Conservation (phyloP, 2,329 filamentous ascomycete genomes). For the Botrytis byssoidea region DNA sequence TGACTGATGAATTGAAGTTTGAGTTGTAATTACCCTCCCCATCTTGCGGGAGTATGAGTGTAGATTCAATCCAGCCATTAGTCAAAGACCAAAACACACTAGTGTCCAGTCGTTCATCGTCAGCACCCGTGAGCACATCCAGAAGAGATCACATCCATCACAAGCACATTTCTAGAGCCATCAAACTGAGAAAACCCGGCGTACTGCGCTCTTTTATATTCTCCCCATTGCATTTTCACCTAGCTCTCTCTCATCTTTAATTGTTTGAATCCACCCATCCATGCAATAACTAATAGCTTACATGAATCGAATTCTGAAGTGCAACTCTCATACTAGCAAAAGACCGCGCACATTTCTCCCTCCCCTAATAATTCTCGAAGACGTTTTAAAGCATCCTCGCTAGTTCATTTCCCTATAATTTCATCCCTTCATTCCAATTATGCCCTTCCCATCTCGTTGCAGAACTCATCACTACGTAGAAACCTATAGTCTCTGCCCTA, state of each 20-base stretch:
- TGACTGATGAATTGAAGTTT: background rate
- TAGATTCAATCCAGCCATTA: background rate
- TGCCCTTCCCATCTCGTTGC: constrained; percentile 6
- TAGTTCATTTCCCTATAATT: background rate
- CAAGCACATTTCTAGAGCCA: background rate
- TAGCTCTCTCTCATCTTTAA: constrained; percentile 9
- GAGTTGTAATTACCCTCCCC: no score
- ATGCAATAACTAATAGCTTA: constrained; percentile 19
- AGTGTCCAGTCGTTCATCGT: background rate
- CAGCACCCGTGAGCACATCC: background rate
- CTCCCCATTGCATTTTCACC: constrained; percentile 5
- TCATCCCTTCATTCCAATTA: constrained; percentile 1
- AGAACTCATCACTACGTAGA: constrained; percentile 14
- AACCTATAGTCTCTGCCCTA: background rate
- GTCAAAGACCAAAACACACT: background rate
- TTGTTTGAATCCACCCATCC: background rate
- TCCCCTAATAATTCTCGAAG: background rate
- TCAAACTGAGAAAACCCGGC: background rate
- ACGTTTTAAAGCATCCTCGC: background rate
- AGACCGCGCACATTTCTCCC: background rate
- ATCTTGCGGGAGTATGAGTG: background rate
- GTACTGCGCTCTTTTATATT: constrained; percentile 16
- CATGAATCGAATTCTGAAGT: constrained; percentile 15
- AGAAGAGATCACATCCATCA: background rate
- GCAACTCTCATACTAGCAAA: constrained; percentile 16